Evolutionary conservation across 2,329 filamentous ascomycete genomes (phyloP), one percentile per base, ranked within the genome.

Genomic region (Fusarium ramigenum): DNA sequence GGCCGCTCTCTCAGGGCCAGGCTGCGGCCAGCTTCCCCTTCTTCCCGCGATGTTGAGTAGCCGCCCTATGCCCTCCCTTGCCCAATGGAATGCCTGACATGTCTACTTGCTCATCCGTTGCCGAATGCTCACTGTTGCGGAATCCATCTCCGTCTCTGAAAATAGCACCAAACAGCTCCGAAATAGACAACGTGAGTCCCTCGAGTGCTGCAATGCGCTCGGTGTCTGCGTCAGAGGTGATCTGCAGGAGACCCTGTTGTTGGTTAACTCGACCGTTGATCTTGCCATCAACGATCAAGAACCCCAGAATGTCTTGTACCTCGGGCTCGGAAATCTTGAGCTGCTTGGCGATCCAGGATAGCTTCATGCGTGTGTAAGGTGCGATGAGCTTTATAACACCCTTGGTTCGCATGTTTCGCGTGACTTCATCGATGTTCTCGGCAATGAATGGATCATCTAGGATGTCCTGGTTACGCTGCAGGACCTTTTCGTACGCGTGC

Each of bases 361-460:
- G 86, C 72, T 93, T 94, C 89, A 98, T 97, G 58, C 95, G 91
- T 10, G 94, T 97, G 85, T 98, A 99, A 0, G 96, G 96, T 9
- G 95, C 95, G 72, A 98, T 96, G 30, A 98, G 87, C 84, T 96
- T 97, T 72, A 97, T 85, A 15, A 98, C 91, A 3, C 95, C 96
- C 86, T 98, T 98, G 74, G 95, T 98, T 61, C 96, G 93, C 93
- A 99, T 97, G 82, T 96, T 98, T 47, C 96, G 93, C 59, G 96
- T 99, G 64, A 99, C 96, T 84, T 99, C 96, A 82, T 98, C 96
- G 76, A 99, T 99, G 81, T 99, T 98, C 84, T 98, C 96, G 34
- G 96, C 96, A 77, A 99, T 99, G 84, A 98, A 99, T 0, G 93
- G 92, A 81, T 99, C 96, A 18, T 92, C 91, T 43, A 98, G 87